Conservation (phyloP, 441 rosid species). For the Daphne laureola region DNA sequence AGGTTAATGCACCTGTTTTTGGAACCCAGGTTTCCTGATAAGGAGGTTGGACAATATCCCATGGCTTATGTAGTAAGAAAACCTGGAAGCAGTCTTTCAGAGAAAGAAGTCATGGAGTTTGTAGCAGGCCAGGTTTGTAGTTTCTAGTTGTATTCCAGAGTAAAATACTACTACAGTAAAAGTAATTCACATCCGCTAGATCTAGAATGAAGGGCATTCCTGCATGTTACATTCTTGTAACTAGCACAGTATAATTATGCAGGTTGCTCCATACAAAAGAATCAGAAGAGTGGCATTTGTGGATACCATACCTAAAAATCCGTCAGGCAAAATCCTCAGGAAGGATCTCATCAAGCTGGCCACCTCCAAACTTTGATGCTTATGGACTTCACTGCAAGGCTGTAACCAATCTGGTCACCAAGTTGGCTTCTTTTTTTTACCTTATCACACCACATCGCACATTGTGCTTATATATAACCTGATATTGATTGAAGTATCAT, state of each 20-base stretch:
- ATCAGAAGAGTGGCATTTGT: conserved; percentile 64
- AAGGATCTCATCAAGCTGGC: conserved; percentile 77
- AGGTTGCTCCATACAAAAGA: conserved; percentile 88
- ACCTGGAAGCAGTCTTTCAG: conserved; percentile 41
- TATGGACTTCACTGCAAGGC: no score
- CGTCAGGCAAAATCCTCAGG: conserved; percentile 87
- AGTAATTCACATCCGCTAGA: no score
- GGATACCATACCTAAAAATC: conserved; percentile 70
- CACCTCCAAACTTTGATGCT: conserved; percentile 59
- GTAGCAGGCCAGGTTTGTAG: conserved; percentile 47
- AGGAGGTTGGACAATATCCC: conserved; percentile 79
- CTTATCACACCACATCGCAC: no score
- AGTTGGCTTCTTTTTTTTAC: no score
- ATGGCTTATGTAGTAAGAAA: conserved; percentile 76
- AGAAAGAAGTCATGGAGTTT: conserved; percentile 47
- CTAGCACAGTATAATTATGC: conserved; percentile 4
- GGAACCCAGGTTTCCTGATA: conserved; percentile 63
- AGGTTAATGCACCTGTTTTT: not conserved
- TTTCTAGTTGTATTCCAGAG: no score
- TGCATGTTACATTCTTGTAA: no score
- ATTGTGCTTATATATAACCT: no score
- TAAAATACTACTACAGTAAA: no score
- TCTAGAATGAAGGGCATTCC: no score
- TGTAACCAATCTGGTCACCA: no score
- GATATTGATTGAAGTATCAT: no score